These are phyloP conservation scores for Colletotrichum tabaci DNA, from an alignment of 2,329 filamentous ascomycete species.

Conservation along the genomic window DNA sequence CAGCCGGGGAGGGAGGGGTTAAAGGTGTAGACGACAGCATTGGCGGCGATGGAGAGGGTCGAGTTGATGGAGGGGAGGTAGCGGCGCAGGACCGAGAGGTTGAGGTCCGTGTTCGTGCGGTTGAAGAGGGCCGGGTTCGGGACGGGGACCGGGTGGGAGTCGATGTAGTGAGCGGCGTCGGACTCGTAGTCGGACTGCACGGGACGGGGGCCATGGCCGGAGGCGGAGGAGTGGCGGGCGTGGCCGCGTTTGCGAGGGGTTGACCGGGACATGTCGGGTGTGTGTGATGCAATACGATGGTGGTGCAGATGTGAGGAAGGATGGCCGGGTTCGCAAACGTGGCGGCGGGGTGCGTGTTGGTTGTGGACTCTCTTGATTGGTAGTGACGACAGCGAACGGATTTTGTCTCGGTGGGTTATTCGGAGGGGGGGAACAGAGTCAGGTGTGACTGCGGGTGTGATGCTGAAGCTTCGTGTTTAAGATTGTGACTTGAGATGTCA, in stretches of 20 bases:
- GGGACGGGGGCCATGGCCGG: conserved; percentile 51
- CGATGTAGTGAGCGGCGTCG: conserved; percentile 68
- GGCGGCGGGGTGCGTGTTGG: background rate
- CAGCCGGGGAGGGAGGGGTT: conserved; percentile 75
- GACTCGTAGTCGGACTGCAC: conserved; percentile 75
- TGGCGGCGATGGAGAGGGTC: conserved; percentile 86
- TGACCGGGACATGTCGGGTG: conserved; percentile 58
- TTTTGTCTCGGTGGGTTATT: background rate
- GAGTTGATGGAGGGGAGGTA: conserved; percentile 81
- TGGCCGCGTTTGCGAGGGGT: conserved; percentile 59
- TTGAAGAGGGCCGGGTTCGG: conserved; percentile 67
- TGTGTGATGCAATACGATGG: background rate
- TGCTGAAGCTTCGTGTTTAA: background rate
- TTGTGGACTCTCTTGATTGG: background rate
- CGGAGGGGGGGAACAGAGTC: no score
- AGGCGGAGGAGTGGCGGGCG: conserved; percentile 58
- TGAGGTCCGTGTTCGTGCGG: conserved; percentile 88
- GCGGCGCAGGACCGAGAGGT: conserved; percentile 85
- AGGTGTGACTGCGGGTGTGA: background rate
- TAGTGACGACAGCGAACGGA: no score
- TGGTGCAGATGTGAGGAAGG: conserved; percentile 40
- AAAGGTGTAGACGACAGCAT: conserved; percentile 89
- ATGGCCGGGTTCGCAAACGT: conserved; percentile 30
- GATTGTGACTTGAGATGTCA: background rate
- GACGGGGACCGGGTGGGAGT: conserved; percentile 55